phyloP scores from a whole-genome alignment of 73 alveolate genomes.

The Symbiodinium pilosum region DNA sequence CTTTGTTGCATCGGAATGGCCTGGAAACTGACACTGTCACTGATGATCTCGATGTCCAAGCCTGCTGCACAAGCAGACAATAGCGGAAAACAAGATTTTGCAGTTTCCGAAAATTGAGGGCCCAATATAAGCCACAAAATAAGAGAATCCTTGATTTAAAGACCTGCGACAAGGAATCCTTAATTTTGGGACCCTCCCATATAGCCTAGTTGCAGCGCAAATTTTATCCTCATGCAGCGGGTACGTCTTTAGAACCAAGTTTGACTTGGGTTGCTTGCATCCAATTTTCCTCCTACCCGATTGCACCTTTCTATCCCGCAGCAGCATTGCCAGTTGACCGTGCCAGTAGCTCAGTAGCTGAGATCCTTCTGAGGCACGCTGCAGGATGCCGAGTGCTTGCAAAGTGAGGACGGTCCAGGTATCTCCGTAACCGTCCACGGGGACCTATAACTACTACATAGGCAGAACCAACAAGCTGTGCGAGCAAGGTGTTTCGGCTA shows the following conservation, averaged over 20 bases:
- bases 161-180: not conserved
- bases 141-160: not conserved
- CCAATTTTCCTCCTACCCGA: not conserved
- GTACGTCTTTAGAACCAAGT: not conserved
- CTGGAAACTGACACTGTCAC: not conserved
- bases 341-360: not conserved
- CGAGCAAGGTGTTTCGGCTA: not conserved
- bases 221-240: slow-evolving; percentile 10
- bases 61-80: slow-evolving; percentile 7
- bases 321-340: not conserved
- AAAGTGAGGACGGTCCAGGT: not conserved
- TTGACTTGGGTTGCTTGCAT: not conserved
- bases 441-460: not conserved
- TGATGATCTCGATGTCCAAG: slow-evolving; percentile 4
- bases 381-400: not conserved
- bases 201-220: not conserved
- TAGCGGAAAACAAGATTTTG: not conserved
- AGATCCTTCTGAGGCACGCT: not conserved
- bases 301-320: not conserved
- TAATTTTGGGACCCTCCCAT: not conserved
- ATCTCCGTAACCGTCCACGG: slow-evolving; percentile 8
- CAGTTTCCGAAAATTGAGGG: not conserved
- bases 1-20: slow-evolving; percentile 7
- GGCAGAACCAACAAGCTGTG: too few relatives aligned
- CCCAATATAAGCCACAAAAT: not conserved